Percentiles rank a stretch among this genome's conserved stretches.
These are phyloP conservation scores for Populus ilicifolia DNA, from an alignment of 345 rosid species.

Conservation along the genomic window DNA sequence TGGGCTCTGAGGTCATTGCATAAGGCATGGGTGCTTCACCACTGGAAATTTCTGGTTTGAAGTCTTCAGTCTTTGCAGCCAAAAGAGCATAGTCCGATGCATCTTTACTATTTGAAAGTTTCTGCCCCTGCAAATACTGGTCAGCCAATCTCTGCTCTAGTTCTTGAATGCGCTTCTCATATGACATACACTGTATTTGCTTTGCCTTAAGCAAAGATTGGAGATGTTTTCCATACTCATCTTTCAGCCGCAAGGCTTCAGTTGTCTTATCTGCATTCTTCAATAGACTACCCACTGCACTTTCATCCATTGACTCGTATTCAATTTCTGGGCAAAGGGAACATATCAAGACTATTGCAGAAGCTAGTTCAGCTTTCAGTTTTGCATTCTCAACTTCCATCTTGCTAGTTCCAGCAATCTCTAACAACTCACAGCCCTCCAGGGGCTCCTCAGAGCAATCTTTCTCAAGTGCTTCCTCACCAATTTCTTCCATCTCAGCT, in stretches of 20 bases:
- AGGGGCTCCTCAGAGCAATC: conserved; percentile 50
- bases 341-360: conserved; percentile 75
- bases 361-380: conserved; percentile 97
- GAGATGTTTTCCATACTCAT: conserved; percentile 70
- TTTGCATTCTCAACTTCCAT: conserved; percentile 96
- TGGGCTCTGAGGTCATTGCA: conserved; percentile 63
- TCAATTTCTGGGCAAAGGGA: conserved; percentile 60
- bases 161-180: conserved; percentile 93
- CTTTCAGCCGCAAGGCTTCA: conserved; percentile 84
- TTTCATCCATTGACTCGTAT: conserved; percentile 63
- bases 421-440: conserved; percentile 62
- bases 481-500: conserved; percentile 49
- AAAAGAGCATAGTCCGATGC: conserved; percentile 38
- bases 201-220: conserved; percentile 69
- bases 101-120: conserved; percentile 45
- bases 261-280: conserved; percentile 77
- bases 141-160: conserved; percentile 78
- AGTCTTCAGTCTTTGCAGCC: conserved; percentile 34
- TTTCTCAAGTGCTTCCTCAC: conserved; percentile 40
- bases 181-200: conserved; percentile 69
- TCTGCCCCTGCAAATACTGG: conserved; percentile 59
- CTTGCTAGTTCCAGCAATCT: conserved; percentile 93
- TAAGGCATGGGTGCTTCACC: conserved; percentile 44
- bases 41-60: conserved; percentile 43
- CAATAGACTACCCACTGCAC: conserved; percentile 46